Evolutionary conservation across 2,329 filamentous ascomycete species (phyloP).

Genomic region (Colletotrichum karsti): DNA sequence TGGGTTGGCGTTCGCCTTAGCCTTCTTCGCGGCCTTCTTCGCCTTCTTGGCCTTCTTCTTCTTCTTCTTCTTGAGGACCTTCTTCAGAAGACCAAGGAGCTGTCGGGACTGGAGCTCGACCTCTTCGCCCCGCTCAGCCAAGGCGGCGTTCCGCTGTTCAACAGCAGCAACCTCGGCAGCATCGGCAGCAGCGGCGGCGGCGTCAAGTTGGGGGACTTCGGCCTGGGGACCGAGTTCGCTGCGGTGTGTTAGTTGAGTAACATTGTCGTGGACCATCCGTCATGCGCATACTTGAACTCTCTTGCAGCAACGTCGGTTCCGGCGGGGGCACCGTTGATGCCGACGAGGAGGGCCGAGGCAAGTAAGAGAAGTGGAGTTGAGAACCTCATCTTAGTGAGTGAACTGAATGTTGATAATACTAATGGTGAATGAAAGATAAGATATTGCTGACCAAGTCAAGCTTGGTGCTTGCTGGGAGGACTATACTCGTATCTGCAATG

Average conservation of each 20-base stretch:
- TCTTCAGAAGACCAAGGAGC: background rate
- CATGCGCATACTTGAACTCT: background rate
- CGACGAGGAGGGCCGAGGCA: slow-evolving; percentile 21
- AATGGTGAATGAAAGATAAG: background rate
- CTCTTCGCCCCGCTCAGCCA: background rate
- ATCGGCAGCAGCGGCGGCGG: background rate
- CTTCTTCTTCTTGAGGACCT: background rate
- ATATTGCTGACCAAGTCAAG: slow-evolving; percentile 1
- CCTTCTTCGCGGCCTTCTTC: background rate
- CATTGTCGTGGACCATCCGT: background rate
- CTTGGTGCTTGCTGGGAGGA: background rate
- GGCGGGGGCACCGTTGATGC: slow-evolving; percentile 25
- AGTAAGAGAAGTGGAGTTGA: slow-evolving; percentile 14
- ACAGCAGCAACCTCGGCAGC: background rate
- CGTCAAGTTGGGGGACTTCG: background rate
- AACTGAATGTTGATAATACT: background rate
- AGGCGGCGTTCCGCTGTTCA: slow-evolving; percentile 9
- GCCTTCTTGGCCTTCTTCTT: background rate
- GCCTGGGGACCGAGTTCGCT: slow-evolving; percentile 5
- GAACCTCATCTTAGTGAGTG: slow-evolving; percentile 13
- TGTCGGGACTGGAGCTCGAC: background rate
- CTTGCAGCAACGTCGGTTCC: background rate
- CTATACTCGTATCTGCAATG: slow-evolving; percentile 1
- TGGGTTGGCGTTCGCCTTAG: background rate
- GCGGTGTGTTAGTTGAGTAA: background rate